A percentile compares a stretch with the other conserved stretches of the same genome.
These are phyloP conservation scores for Anisodus acutangulus DNA, from an alignment of 257 asterid genomes.

Conservation along the genomic window DNA sequence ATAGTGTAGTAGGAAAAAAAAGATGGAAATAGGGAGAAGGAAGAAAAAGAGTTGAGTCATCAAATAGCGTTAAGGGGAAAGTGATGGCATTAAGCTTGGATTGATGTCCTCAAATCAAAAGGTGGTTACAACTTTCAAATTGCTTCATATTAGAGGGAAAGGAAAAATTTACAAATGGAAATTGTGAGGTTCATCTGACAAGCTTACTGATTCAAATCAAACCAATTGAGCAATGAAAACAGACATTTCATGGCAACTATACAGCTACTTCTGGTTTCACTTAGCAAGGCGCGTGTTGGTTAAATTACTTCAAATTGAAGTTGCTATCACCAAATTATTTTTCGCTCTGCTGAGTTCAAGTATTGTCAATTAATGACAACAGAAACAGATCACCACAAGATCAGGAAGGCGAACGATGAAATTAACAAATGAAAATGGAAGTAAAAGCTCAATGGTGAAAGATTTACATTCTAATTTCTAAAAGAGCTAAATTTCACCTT, in stretches of 20 bases:
- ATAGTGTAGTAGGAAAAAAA: slow-evolving; percentile 23
- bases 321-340: background rate
- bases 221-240: background rate
- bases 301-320: slow-evolving; percentile 10
- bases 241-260: background rate
- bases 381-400: background rate
- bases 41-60: background rate
- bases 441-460: background rate
- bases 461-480: background rate
- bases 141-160: background rate
- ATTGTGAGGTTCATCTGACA: slow-evolving; percentile 19
- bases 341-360: background rate
- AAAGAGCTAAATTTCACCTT: slow-evolving; percentile 2
- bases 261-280: background rate
- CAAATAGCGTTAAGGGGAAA: background rate
- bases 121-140: slow-evolving; percentile 10
- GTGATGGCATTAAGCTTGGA: background rate
- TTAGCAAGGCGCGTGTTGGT: background rate
- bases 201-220: slow-evolving; percentile 1
- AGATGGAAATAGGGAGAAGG: background rate
- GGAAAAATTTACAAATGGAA: background rate
- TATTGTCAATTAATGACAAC: background rate
- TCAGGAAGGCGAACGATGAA: background rate
- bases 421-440: slow-evolving; percentile 13
- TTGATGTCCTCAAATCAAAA: background rate